These are phyloP conservation scores for Dacryopinax primogenitus DNA, from an alignment of 768 basidiomycete genomes.

Conservation along the genomic window DNA sequence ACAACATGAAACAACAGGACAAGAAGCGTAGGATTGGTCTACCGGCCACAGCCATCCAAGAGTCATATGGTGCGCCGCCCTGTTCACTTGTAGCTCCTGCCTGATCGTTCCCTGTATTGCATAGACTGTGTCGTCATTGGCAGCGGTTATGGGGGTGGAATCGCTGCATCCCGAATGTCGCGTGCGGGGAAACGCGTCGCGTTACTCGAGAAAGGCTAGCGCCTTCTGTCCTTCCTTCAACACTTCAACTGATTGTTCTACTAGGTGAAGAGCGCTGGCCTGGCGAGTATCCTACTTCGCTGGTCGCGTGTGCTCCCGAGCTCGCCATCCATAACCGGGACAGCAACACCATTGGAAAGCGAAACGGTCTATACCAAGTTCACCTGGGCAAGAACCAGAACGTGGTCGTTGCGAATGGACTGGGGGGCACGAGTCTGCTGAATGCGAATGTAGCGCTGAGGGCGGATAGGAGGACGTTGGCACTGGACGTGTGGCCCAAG, in stretches of 20 bases:
- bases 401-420: constrained; percentile 7
- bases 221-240: background rate
- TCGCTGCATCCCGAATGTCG: constrained; percentile 11
- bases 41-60: background rate
- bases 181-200: constrained; percentile 6
- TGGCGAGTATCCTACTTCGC: constrained; percentile 6
- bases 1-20: background rate
- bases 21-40: background rate
- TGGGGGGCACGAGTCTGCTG: constrained; percentile 10
- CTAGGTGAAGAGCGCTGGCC: background rate
- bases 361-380: constrained; percentile 6
- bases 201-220: constrained; percentile 6
- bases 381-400: constrained; percentile 7
- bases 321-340: background rate
- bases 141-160: constrained; percentile 9
- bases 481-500: constrained; percentile 1
- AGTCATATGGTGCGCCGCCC: background rate
- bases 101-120: background rate
- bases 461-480: constrained; percentile 6
- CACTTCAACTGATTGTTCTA: background rate
- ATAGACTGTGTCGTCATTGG: constrained; percentile 8
- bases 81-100: background rate
- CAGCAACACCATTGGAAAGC: background rate
- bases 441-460: constrained; percentile 8
- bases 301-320: background rate